A percentile compares a stretch with the other conserved stretches of the same genome.
Evolutionary conservation across 306 rosid species (phyloP).

Genomic region (Clitoria ternatea): DNA sequence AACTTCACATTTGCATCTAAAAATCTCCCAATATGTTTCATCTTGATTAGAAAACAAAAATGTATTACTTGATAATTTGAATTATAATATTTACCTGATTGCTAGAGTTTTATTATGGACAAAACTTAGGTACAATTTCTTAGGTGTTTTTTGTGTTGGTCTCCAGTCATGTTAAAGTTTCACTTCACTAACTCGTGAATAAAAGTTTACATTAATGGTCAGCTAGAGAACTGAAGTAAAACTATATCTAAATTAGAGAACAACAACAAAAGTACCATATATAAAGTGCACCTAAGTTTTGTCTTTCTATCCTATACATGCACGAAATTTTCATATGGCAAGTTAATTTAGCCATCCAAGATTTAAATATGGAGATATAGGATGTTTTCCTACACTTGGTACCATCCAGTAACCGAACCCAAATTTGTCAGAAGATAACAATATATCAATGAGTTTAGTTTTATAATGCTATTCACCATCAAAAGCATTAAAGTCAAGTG

Average conservation of each 20-base stretch:
- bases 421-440: background rate
- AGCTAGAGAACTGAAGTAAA: too few relatives aligned
- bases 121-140: too few relatives aligned
- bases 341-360: background rate
- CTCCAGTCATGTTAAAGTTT: too few relatives aligned
- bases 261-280: too few relatives aligned
- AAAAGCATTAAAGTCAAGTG: constrained; percentile 82
- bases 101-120: constrained; percentile 2
- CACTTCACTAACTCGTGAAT: too few relatives aligned
- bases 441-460: background rate
- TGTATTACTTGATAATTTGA: background rate
- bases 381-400: background rate
- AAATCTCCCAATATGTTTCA: background rate
- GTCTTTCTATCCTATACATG: too few relatives aligned
- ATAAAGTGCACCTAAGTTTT: too few relatives aligned
- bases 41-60: background rate
- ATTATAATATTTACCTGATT: background rate
- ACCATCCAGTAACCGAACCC: background rate
- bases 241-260: too few relatives aligned
- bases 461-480: constrained; percentile 48
- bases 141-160: too few relatives aligned
- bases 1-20: background rate
- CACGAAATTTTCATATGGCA: background rate
- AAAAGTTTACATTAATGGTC: too few relatives aligned
- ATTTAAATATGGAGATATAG: background rate